A percentile compares a stretch with the other conserved stretches of the same genome.
phyloP scores from a whole-genome alignment of 805 yeast species.

The Candida yuanshanica region DNA sequence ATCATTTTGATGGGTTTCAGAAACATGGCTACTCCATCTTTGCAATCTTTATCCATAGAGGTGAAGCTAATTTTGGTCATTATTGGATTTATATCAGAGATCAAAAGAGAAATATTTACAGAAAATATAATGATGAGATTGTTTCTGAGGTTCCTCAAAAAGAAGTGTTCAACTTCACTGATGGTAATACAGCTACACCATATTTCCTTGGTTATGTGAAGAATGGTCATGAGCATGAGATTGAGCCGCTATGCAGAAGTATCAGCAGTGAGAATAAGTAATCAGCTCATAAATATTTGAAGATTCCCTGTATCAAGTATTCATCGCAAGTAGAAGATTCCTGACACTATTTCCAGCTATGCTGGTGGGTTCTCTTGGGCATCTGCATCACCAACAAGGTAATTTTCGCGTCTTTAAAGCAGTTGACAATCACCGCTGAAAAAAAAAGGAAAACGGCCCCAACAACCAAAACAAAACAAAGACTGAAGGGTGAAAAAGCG shows the following conservation, averaged over 20 bases:
- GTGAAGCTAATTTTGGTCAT: conserved; percentile 95
- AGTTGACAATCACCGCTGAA: background rate
- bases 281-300: too few species aligned
- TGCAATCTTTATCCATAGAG: conserved; percentile 91
- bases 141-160: conserved; percentile 71
- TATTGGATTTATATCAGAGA: conserved; percentile 94
- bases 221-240: conserved; percentile 48
- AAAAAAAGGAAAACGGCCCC: background rate
- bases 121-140: conserved; percentile 93
- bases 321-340: too few species aligned
- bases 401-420: background rate
- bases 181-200: conserved; percentile 85
- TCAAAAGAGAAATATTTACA: conserved; percentile 55
- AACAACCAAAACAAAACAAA: background rate
- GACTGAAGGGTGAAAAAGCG: background rate
- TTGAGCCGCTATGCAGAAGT: conserved; percentile 61
- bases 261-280: conserved; percentile 12
- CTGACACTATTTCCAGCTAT: too few species aligned
- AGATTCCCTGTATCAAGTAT: too few species aligned
- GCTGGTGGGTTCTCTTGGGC: too few species aligned
- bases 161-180: conserved; percentile 62
- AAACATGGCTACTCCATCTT: conserved; percentile 74
- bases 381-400: background rate
- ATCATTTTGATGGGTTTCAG: conserved; percentile 57
- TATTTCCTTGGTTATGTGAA: conserved; percentile 83